Percentiles rank a stretch among this genome's conserved stretches.
Evolutionary conservation across 441 rosid species (phyloP).

Genomic region (Adansonia gregorii): DNA sequence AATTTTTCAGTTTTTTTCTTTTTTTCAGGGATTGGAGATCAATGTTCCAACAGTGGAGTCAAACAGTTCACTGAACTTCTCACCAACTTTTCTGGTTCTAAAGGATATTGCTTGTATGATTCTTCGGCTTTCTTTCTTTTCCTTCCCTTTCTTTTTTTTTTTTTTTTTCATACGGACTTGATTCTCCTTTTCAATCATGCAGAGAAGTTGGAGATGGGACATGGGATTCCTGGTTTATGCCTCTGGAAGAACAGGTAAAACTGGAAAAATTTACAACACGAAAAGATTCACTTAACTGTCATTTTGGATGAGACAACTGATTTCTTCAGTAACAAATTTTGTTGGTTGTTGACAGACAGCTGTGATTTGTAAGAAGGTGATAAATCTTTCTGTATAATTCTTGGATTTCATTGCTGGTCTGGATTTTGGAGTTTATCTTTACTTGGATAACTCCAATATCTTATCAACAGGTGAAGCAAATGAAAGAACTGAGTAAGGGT

Average conservation of each 20-base stretch:
- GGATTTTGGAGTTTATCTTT: slow-evolving; percentile 10
- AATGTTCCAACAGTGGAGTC: slow-evolving; percentile 64
- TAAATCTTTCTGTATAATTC: slow-evolving; percentile 29
- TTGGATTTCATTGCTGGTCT: slow-evolving; percentile 21
- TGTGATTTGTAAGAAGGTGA: slow-evolving; percentile 65
- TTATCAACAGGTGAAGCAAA: slow-evolving; percentile 57
- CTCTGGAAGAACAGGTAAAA: slow-evolving; percentile 66
- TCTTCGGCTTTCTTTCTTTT: background rate
- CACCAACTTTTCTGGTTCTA: slow-evolving; percentile 55
- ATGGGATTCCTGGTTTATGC: slow-evolving; percentile 82
- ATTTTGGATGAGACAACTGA: slow-evolving; percentile 5
- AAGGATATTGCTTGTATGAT: slow-evolving; percentile 85
- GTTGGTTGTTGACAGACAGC: slow-evolving; percentile 44
- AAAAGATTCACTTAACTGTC: slow-evolving; percentile 6
- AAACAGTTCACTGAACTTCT: slow-evolving; percentile 64
- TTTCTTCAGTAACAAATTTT: slow-evolving; percentile 24
- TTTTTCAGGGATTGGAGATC: slow-evolving; percentile 73
- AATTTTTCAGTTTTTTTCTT: background rate
- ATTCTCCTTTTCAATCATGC: slow-evolving; percentile 28
- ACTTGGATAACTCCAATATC: slow-evolving; percentile 27
- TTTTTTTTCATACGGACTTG: background rate
- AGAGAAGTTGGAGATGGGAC: slow-evolving; percentile 76
- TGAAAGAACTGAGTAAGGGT: slow-evolving; percentile 66
- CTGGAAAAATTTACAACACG: background rate
- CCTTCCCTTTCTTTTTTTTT: background rate